Conservation (phyloP, 1,284 basidiomycete species). For the Gymnopus androsaceus region DNA sequence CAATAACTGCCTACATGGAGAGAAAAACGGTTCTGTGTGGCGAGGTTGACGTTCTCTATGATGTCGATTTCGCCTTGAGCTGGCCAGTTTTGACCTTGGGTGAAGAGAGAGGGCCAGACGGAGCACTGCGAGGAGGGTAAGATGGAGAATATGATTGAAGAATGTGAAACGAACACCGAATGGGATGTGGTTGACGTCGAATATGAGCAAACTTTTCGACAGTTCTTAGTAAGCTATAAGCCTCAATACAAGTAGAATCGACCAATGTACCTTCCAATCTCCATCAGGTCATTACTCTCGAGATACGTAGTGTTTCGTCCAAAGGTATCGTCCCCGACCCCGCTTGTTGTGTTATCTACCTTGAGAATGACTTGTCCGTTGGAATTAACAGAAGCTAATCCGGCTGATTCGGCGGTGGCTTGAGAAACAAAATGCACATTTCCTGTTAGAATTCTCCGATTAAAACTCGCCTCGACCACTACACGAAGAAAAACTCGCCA, state of each 20-base stretch:
- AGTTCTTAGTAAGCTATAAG: no score
- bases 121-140: no score
- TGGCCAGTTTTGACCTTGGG: constrained; percentile 53
- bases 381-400: constrained; percentile 17
- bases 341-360: constrained; percentile 26
- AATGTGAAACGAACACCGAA: no score
- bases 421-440: constrained; percentile 14
- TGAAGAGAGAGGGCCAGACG: constrained; percentile 27
- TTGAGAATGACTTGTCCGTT: constrained; percentile 19
- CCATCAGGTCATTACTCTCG: constrained; percentile 12
- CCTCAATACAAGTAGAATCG: no score
- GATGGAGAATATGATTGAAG: no score
- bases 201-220: constrained; percentile 12
- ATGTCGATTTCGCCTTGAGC: constrained; percentile 45
- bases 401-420: not conserved
- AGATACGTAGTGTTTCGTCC: constrained; percentile 19
- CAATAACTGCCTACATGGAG: constrained; percentile 13
- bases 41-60: constrained; percentile 53
- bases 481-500: constrained; percentile 4
- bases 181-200: constrained; percentile 12
- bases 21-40: constrained; percentile 8
- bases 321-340: constrained; percentile 12
- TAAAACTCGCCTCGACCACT: no score
- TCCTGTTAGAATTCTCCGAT: not conserved
- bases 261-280: no score